Conservation (phyloP, 1,284 basidiomycete species). For the Apiotrichum brassicae region DNA sequence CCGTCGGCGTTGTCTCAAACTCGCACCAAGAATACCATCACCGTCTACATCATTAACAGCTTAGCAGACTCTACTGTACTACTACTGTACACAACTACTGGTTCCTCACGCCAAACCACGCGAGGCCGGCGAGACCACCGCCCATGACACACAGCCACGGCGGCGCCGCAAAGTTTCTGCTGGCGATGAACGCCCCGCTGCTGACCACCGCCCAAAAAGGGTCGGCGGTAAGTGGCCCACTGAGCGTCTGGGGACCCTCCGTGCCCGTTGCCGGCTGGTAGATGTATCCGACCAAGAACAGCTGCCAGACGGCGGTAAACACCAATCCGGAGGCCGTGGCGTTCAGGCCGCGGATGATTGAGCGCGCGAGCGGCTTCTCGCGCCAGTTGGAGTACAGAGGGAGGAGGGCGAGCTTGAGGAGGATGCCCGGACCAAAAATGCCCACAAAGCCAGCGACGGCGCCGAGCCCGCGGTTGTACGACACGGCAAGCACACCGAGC, state of each 20-base stretch:
- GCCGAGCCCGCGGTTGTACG: constrained; percentile 44
- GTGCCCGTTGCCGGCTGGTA: constrained; percentile 37
- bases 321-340: constrained; percentile 56
- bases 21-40: too few species aligned
- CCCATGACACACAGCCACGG: constrained; percentile 44
- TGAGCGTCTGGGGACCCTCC: constrained; percentile 17
- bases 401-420: constrained; percentile 53
- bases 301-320: constrained; percentile 54
- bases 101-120: constrained; percentile 45
- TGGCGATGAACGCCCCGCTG: constrained; percentile 35
- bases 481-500: constrained; percentile 51
- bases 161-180: constrained; percentile 42
- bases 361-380: constrained; percentile 46
- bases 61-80: too few species aligned
- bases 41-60: too few species aligned
- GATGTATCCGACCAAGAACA: constrained; percentile 47
- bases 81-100: too few species aligned
- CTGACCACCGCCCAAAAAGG: constrained; percentile 51
- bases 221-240: constrained; percentile 44
- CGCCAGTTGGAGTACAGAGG: constrained; percentile 52
- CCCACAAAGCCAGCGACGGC: constrained; percentile 52
- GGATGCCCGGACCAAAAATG: constrained; percentile 53
- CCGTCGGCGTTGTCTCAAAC: too few species aligned
- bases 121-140: constrained; percentile 45
- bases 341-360: constrained; percentile 53